A percentile compares a stretch with the other conserved stretches of the same genome.
Evolutionary conservation across 441 rosid species (phyloP).

Genomic region (Bruguiera hainesii): DNA sequence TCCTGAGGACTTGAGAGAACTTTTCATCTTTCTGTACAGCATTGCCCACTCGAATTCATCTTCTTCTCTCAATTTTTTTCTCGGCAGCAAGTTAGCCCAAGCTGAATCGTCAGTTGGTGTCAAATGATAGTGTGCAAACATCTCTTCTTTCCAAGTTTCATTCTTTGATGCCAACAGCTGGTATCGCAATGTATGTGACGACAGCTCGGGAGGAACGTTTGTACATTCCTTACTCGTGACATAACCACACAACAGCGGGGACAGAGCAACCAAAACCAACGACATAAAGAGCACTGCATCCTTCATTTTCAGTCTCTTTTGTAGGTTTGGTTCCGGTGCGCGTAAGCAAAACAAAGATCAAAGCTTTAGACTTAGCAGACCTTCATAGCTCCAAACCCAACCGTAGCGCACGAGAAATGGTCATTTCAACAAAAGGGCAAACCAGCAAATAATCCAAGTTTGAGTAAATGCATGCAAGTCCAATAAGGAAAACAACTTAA

Average conservation of each 20-base stretch:
- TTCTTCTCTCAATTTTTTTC: slow-evolving; percentile 60
- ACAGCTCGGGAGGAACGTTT: slow-evolving; percentile 51
- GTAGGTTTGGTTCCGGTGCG: too few species aligned
- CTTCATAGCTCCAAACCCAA: slow-evolving; percentile 24
- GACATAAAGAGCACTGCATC: slow-evolving; percentile 20
- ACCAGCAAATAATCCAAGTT: too few species aligned
- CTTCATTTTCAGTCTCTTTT: slow-evolving; percentile 28
- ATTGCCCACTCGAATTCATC: slow-evolving; percentile 60
- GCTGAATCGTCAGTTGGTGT: slow-evolving; percentile 75
- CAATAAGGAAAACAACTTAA: too few species aligned
- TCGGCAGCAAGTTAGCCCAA: slow-evolving; percentile 72
- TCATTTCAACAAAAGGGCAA: too few species aligned
- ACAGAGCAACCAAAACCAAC: slow-evolving; percentile 26
- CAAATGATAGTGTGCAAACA: slow-evolving; percentile 74
- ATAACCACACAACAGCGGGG: slow-evolving; percentile 22
- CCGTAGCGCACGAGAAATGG: slow-evolving; percentile 4
- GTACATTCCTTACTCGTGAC: slow-evolving; percentile 74
- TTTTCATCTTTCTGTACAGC: slow-evolving; percentile 61
- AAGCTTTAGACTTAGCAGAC: neutral
- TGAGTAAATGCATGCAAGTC: too few species aligned
- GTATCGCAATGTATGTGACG: slow-evolving; percentile 69
- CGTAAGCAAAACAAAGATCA: too few species aligned
- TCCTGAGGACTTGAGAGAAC: slow-evolving; percentile 30
- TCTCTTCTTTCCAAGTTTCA: slow-evolving; percentile 52
- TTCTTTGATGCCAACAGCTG: slow-evolving; percentile 59